Base-by-base conservation (phyloP, 1,139 yeast species). In the Scheffersomyces lignicola region DNA sequence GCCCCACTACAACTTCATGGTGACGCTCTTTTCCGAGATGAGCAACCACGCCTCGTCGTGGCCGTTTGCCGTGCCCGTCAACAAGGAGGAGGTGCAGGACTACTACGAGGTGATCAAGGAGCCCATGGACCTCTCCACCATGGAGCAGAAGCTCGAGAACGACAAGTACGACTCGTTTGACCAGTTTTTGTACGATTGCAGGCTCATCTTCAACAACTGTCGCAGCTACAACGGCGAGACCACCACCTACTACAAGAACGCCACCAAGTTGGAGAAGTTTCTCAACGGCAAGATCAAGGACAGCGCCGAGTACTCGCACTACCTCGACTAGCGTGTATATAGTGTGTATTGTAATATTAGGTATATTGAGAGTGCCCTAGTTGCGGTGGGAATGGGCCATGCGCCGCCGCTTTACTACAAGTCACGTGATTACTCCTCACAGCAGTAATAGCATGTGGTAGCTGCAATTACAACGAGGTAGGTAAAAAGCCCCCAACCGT, bases 31-130 rank as follows among this genome's bases (percentile, higher is more conserved):
- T 33, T 78, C 88, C 7, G 99, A 92, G 55, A 62, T 92, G 66
- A 95, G 87, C 52, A 88, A 86, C 55, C 96, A 92, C 57, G 95
- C 97, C 0, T 86, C 96, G 2, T 94, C 97, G n/a, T 92, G 98
- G 98, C 98, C 99, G 18, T 94, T 94, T 61, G 78, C 90, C 21
- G 84, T 80, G 38, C 96, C 98, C 1, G 98, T 94, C 11, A 88
- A 84, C 57, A 80, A 79, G 51, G 95, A 88, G 32, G 98, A 94
- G 53, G 98, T 94, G 11, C 89, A 95, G 0, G 98, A 94, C 58
- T 94, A 94, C 56, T 92, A 92, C 56, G 95, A 88, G 48, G 95
- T 92, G 20, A 92, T 92, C 44, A 89, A 90, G 54, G 97, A 92
- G 56, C 98, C 99, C n/a, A 94, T 94, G 98, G 98, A 94, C 57